These are phyloP conservation scores for Lactarius akahatsu DNA, from an alignment of 768 basidiomycete genomes.

Conservation along the genomic window DNA sequence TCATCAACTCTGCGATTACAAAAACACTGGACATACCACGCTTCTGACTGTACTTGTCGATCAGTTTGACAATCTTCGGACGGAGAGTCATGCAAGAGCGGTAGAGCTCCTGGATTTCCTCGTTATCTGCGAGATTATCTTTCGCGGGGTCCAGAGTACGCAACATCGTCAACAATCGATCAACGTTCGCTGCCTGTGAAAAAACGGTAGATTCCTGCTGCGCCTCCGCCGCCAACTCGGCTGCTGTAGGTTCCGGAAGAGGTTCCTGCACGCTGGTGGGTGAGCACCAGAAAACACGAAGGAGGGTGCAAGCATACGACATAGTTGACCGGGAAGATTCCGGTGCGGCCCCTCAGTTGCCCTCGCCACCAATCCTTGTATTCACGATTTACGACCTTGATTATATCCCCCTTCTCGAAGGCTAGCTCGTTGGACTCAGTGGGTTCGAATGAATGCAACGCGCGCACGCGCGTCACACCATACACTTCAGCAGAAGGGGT, in stretches of 20 bases:
- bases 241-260: slow-evolving; percentile 77
- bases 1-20: not conserved
- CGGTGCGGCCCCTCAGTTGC: slow-evolving; percentile 83
- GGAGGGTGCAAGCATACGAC: slow-evolving; percentile 56
- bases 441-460: slow-evolving; percentile 85
- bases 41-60: slow-evolving; percentile 97
- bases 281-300: not conserved
- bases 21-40: slow-evolving; percentile 44
- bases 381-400: slow-evolving; percentile 91
- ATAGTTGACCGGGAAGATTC: slow-evolving; percentile 97
- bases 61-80: slow-evolving; percentile 94
- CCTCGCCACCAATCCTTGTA: slow-evolving; percentile 99
- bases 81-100: slow-evolving; percentile 84
- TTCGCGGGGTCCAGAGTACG: slow-evolving; percentile 17
- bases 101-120: slow-evolving; percentile 72
- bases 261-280: slow-evolving; percentile 54
- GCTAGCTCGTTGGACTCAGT: slow-evolving; percentile 87
- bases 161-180: slow-evolving; percentile 48
- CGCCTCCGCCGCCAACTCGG: slow-evolving; percentile 76
- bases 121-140: slow-evolving; percentile 28
- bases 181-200: slow-evolving; percentile 80
- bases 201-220: slow-evolving; percentile 90
- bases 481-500: slow-evolving; percentile 33
- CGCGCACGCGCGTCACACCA: slow-evolving; percentile 79
- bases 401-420: slow-evolving; percentile 89